A percentile compares a stretch with the other conserved stretches of the same genome.
Evolutionary conservation across 257 asterid species (phyloP).

Genomic region (Scutellaria baicalensis): DNA sequence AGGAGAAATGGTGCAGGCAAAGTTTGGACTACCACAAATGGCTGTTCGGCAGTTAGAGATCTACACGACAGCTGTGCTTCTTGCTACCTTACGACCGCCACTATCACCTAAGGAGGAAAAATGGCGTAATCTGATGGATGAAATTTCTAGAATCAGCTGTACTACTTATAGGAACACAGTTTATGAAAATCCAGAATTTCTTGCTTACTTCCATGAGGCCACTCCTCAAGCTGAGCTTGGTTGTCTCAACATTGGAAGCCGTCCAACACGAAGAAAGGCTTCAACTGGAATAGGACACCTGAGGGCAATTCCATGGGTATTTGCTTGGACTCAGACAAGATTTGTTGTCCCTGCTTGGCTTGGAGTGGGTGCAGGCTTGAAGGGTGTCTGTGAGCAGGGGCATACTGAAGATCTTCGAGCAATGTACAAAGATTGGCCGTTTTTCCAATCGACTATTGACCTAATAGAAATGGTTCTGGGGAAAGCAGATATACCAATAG

Average conservation of each 20-base stretch:
- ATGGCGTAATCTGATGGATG: slow-evolving; percentile 92
- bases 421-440: slow-evolving; percentile 94
- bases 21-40: slow-evolving; percentile 86
- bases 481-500: slow-evolving; percentile 74
- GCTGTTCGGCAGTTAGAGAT: slow-evolving; percentile 95
- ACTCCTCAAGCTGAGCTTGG: slow-evolving; percentile 97
- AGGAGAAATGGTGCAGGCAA: slow-evolving; percentile 99
- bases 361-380: slow-evolving; percentile 88
- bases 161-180: slow-evolving; percentile 63
- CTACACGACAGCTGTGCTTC: slow-evolving; percentile 92
- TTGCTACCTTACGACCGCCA: slow-evolving; percentile 85
- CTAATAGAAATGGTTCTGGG: slow-evolving; percentile 94
- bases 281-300: slow-evolving; percentile 70
- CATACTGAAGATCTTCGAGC: slow-evolving; percentile 71
- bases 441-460: slow-evolving; percentile 83
- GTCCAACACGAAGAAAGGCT: slow-evolving; percentile 80
- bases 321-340: slow-evolving; percentile 97
- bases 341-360: slow-evolving; percentile 97
- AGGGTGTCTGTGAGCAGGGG: slow-evolving; percentile 72
- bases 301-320: slow-evolving; percentile 91
- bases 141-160: slow-evolving; percentile 76
- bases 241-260: slow-evolving; percentile 88
- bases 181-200: slow-evolving; percentile 80
- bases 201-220: slow-evolving; percentile 87
- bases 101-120: slow-evolving; percentile 70